These are phyloP conservation scores for Blastobotrys terrestris DNA, from an alignment of 805 yeast genomes.

Conservation along the genomic window DNA sequence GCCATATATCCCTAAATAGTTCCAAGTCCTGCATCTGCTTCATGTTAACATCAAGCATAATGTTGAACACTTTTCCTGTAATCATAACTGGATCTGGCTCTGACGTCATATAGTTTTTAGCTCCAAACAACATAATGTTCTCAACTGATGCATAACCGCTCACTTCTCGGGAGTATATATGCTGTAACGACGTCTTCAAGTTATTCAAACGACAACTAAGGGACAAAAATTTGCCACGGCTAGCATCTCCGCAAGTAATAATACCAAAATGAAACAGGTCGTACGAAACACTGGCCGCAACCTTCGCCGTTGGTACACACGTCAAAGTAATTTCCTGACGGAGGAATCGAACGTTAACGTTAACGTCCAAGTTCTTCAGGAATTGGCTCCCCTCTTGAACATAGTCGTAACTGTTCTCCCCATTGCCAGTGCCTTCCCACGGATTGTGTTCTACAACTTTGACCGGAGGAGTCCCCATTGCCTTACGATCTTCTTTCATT, in stretches of 20 bases:
- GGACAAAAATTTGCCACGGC: constrained; percentile 33
- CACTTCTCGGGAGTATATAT: constrained; percentile 81
- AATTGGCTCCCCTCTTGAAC: not conserved
- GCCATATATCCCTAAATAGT: constrained; percentile 79
- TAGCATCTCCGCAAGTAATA: constrained; percentile 40
- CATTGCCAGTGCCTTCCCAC: not conserved
- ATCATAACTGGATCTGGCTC: constrained; percentile 16
- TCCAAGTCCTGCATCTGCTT: constrained; percentile 85
- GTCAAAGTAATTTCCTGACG: constrained; percentile 72
- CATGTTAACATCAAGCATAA: constrained; percentile 60
- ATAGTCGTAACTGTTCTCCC: not conserved
- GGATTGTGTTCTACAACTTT: not conserved
- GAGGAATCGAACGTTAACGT: constrained; percentile 57
- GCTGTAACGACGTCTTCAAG: constrained; percentile 71
- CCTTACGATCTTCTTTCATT: not conserved
- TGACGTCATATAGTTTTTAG: constrained; percentile 1
- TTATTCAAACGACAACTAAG: constrained; percentile 46
- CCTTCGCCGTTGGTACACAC: constrained; percentile 92
- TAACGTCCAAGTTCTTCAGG: constrained; percentile 42
- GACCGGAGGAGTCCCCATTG: not conserved
- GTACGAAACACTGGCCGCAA: constrained; percentile 75
- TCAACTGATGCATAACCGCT: constrained; percentile 63
- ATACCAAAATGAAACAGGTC: constrained; percentile 59
- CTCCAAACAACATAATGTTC: constrained; percentile 33
- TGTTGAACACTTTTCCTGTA: constrained; percentile 48